Evolutionary conservation across 371 early-diverging fungal species (phyloP).

Genomic region (Mucor lusitanicus): DNA sequence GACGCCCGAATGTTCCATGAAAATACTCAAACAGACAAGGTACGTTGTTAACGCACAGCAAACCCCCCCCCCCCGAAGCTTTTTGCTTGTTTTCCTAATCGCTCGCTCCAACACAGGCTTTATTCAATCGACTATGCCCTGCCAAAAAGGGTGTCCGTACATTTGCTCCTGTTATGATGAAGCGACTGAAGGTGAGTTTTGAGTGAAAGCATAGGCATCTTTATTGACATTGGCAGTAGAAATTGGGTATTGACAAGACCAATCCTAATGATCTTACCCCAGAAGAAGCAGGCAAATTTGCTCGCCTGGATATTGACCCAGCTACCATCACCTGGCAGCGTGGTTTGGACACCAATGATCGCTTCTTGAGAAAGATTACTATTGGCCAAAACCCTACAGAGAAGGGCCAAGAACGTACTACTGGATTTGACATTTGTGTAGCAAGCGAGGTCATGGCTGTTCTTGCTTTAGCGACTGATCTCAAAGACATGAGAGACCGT

Average conservation of each 20-base stretch:
- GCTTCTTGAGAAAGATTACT: constrained; percentile 88
- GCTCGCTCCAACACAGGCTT: constrained; percentile 43
- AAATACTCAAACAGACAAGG: constrained; percentile 78
- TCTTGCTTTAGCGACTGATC: constrained; percentile 86
- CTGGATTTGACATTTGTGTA: constrained; percentile 96
- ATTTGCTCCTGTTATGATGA: constrained; percentile 87
- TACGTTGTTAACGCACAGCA: background rate
- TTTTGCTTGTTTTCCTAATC: background rate
- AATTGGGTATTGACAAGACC: constrained; percentile 82
- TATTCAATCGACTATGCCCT: constrained; percentile 90
- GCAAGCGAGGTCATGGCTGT: constrained; percentile 98
- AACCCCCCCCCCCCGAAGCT: background rate
- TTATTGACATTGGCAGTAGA: constrained; percentile 39
- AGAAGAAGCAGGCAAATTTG: constrained; percentile 80
- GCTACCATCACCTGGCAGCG: constrained; percentile 95
- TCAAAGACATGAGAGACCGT: constrained; percentile 90
- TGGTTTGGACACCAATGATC: constrained; percentile 93
- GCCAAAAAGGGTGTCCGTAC: constrained; percentile 77
- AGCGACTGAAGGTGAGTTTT: constrained; percentile 40
- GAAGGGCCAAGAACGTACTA: constrained; percentile 81
- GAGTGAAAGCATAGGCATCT: background rate
- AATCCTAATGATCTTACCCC: constrained; percentile 76
- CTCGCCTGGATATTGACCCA: constrained; percentile 91
- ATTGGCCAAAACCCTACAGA: constrained; percentile 90
- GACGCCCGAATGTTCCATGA: constrained; percentile 98